Conservation (phyloP, 2,329 filamentous ascomycete species). For the Paradendryphiella salina region DNA sequence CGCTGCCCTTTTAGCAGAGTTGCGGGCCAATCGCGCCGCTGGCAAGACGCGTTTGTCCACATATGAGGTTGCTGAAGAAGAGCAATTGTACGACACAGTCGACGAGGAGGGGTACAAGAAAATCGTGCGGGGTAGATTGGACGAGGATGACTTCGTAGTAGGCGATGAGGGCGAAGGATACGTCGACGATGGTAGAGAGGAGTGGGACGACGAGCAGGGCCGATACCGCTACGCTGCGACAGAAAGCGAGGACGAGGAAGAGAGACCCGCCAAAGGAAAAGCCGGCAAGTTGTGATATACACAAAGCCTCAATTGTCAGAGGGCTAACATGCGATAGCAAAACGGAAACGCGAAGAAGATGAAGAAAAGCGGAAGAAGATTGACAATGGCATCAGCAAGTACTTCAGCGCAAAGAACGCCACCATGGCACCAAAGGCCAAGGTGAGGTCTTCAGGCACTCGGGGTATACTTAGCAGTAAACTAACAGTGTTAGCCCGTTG, state of each 20-base stretch:
- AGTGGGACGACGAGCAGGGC: slow-evolving; percentile 69
- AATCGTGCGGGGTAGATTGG: slow-evolving; percentile 82
- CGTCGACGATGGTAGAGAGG: slow-evolving; percentile 89
- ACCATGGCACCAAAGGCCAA: slow-evolving; percentile 74
- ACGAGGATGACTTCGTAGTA: slow-evolving; percentile 96
- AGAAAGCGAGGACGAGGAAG: slow-evolving; percentile 73
- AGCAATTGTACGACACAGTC: slow-evolving; percentile 90
- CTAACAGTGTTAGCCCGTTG: slow-evolving; percentile 61
- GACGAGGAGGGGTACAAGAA: slow-evolving; percentile 98
- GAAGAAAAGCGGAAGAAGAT: slow-evolving; percentile 82
- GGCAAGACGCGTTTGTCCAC: slow-evolving; percentile 89
- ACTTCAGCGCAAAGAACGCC: slow-evolving; percentile 78
- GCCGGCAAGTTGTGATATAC: slow-evolving; percentile 51
- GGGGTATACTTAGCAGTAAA: background rate
- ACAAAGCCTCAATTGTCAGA: slow-evolving; percentile 3
- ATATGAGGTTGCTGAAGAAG: slow-evolving; percentile 83
- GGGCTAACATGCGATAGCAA: slow-evolving; percentile 59
- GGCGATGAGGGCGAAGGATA: slow-evolving; percentile 98
- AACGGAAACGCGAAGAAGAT: slow-evolving; percentile 86
- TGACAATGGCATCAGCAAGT: slow-evolving; percentile 90
- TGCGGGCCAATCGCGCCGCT: slow-evolving; percentile 79
- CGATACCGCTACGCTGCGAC: slow-evolving; percentile 66
- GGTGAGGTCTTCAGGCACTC: slow-evolving; percentile 54
- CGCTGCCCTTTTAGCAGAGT: slow-evolving; percentile 62
- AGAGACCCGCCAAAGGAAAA: slow-evolving; percentile 61